Percentiles rank a stretch among this genome's conserved stretches.
These are phyloP conservation scores for Sclerotinia glacialis DNA, from an alignment of 2,329 filamentous ascomycete genomes.

Conservation along the genomic window DNA sequence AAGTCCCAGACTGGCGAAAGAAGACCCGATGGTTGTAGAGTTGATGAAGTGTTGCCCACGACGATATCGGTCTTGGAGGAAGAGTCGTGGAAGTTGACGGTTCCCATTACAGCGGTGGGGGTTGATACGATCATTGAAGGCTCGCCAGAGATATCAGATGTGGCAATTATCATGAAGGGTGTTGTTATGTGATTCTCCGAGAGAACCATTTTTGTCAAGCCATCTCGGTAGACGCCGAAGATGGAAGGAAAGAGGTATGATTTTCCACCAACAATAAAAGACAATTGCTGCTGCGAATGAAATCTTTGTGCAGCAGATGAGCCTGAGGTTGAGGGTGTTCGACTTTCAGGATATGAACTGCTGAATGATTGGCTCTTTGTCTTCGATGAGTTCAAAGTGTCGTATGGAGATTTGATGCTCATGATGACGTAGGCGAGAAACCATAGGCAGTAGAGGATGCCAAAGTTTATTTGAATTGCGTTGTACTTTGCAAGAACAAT, in stretches of 20 bases:
- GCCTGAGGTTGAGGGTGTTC: background rate
- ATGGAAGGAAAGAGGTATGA: constrained; percentile 4
- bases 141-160: background rate
- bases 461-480: background rate
- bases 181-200: background rate
- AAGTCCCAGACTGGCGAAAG: constrained; percentile 3
- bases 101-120: background rate
- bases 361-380: background rate
- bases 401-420: background rate
- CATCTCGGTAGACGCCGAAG: constrained; percentile 12
- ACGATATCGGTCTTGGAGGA: constrained; percentile 9
- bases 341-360: constrained; percentile 2
- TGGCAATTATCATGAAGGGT: constrained; percentile 8
- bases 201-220: background rate
- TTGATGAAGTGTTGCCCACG: background rate
- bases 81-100: background rate
- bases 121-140: constrained; percentile 4
- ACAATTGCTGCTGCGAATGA: background rate
- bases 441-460: background rate
- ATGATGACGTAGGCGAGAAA: background rate
- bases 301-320: background rate
- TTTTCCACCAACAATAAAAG: background rate
- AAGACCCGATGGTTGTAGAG: background rate
- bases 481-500: background rate
- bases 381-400: background rate